phyloP scores from a whole-genome alignment of 2,329 filamentous ascomycete species.

The Chaetomiaceae sp. region DNA sequence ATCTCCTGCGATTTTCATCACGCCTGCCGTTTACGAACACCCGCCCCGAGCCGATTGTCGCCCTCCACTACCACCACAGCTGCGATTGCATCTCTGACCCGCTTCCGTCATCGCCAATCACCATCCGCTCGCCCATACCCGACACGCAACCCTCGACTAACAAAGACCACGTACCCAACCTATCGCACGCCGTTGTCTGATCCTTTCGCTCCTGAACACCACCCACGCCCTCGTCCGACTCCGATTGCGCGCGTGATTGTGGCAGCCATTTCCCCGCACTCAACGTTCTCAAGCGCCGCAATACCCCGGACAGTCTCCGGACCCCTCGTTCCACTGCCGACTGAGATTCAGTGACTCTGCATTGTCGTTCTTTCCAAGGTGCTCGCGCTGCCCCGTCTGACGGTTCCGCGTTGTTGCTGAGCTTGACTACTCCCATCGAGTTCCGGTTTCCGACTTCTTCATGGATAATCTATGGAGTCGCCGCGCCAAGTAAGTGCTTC shows the following conservation, averaged over 20 bases:
- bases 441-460: conserved; percentile 30
- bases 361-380: conserved; percentile 11
- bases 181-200: conserved; percentile 1
- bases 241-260: neutral
- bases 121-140: neutral
- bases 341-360: conserved; percentile 1
- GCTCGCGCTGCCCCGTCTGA: conserved; percentile 12
- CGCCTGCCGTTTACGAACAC: conserved; percentile 1
- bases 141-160: conserved; percentile 7
- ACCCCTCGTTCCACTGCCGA: conserved; percentile 2
- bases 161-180: neutral
- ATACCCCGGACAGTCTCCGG: conserved; percentile 4
- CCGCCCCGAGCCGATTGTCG: conserved; percentile 8
- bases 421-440: conserved; percentile 15
- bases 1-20: conserved; percentile 17
- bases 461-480: conserved; percentile 72
- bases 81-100: conserved; percentile 7
- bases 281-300: conserved; percentile 7
- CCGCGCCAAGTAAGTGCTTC: conserved; percentile 75
- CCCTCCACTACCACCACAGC: conserved; percentile 2
- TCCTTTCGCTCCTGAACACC: conserved; percentile 17
- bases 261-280: neutral
- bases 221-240: conserved; percentile 5
- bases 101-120: conserved; percentile 4
- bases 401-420: conserved; percentile 9